phyloP scores from a whole-genome alignment of 2,329 filamentous ascomycete species.

The Chaetomium olivaceum region DNA sequence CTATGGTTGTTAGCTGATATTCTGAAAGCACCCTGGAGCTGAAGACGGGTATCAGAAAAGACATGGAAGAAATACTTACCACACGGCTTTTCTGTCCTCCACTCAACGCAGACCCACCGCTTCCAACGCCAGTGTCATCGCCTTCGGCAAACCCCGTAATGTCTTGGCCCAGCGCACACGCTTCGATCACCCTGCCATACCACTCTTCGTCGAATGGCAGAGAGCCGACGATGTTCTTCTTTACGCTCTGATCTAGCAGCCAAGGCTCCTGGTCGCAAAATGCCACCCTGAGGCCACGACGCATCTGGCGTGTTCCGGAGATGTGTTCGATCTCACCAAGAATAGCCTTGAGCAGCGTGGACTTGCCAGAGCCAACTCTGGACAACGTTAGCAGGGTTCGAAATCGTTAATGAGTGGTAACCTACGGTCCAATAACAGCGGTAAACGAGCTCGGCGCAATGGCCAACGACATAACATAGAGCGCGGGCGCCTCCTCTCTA shows the following conservation, averaged over 20 bases:
- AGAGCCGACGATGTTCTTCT: slow-evolving; percentile 34
- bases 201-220: slow-evolving; percentile 35
- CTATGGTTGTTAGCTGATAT: background rate
- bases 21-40: background rate
- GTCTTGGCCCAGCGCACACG: slow-evolving; percentile 42
- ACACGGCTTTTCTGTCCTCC: slow-evolving; percentile 48
- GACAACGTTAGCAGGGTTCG: slow-evolving; percentile 1
- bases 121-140: slow-evolving; percentile 43
- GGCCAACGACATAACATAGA: slow-evolving; percentile 11
- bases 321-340: slow-evolving; percentile 27
- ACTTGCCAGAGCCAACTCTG: slow-evolving; percentile 29
- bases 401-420: background rate
- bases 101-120: slow-evolving; percentile 45
- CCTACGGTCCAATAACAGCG: slow-evolving; percentile 18
- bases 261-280: slow-evolving; percentile 26
- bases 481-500: slow-evolving; percentile 1
- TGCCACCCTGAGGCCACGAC: slow-evolving; percentile 12
- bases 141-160: slow-evolving; percentile 37
- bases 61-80: slow-evolving; percentile 33
- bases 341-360: slow-evolving; percentile 28
- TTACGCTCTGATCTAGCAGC: slow-evolving; percentile 32
- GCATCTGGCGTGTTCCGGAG: slow-evolving; percentile 12
- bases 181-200: slow-evolving; percentile 36
- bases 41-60: background rate
- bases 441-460: slow-evolving; percentile 17